A percentile compares a stretch with the other conserved stretches of the same genome.
phyloP scores from a whole-genome alignment of 495 filamentous ascomycete species.

The Penicillium manginii region DNA sequence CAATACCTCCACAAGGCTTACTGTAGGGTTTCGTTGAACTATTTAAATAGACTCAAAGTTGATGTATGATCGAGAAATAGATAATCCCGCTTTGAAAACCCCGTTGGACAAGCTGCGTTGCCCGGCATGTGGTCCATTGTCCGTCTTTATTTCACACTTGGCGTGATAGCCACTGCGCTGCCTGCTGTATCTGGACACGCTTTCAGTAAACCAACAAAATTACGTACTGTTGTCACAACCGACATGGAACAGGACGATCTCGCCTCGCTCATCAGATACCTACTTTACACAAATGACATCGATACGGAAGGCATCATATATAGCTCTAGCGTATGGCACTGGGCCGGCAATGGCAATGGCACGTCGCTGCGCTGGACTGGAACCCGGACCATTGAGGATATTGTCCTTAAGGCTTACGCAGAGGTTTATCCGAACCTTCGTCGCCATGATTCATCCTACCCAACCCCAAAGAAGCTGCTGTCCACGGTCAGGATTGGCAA shows the following conservation, averaged over 20 bases:
- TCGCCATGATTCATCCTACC: slow-evolving; percentile 16
- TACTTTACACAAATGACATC: slow-evolving; percentile 45
- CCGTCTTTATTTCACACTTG: not conserved
- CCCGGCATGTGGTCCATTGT: not conserved
- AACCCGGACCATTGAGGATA: slow-evolving; percentile 17
- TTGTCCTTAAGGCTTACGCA: slow-evolving; percentile 15
- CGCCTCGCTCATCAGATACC: slow-evolving; percentile 39
- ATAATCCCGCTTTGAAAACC: not conserved
- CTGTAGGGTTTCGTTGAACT: not conserved
- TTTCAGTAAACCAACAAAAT: not conserved
- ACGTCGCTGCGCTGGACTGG: slow-evolving; percentile 20
- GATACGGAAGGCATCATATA: slow-evolving; percentile 37
- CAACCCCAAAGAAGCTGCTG: slow-evolving; percentile 12
- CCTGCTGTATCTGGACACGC: not conserved
- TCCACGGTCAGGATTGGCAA: slow-evolving; percentile 17
- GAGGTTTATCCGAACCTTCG: slow-evolving; percentile 16
- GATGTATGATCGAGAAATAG: not conserved
- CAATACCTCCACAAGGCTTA: not conserved
- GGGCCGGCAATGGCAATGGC: slow-evolving; percentile 17
- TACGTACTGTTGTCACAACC: slow-evolving; percentile 39
- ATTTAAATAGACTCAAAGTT: not conserved
- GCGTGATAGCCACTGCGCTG: not conserved
- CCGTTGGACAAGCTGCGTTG: not conserved
- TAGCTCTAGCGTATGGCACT: slow-evolving; percentile 16
- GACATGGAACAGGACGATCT: slow-evolving; percentile 48